Percentiles rank a stretch among this genome's conserved stretches.
These are phyloP conservation scores for Citrus mangshanensis DNA, from an alignment of 345 rosid species.

Conservation along the genomic window DNA sequence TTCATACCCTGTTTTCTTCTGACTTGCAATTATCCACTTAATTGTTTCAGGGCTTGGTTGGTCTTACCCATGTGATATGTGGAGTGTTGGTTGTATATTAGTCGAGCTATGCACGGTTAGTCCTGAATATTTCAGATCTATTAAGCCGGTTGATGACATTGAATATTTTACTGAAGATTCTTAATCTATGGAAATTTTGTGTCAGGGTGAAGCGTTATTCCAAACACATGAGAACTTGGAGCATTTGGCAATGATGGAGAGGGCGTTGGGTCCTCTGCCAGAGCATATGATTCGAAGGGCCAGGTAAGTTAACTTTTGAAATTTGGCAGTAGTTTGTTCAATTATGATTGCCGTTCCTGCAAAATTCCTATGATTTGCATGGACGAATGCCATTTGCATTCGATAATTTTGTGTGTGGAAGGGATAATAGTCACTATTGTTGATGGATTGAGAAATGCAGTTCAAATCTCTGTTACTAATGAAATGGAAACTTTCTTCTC, in stretches of 20 bases:
- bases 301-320: constrained; percentile 27
- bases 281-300: constrained; percentile 57
- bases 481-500: not conserved
- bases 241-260: constrained; percentile 86
- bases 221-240: constrained; percentile 86
- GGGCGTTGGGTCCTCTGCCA: constrained; percentile 67
- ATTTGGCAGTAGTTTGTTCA: not conserved
- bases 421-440: not conserved
- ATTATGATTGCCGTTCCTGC: not conserved
- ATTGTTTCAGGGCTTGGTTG: constrained; percentile 68
- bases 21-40: not conserved
- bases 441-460: not conserved
- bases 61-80: constrained; percentile 83
- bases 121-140: not conserved
- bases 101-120: constrained; percentile 73
- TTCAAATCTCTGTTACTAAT: not conserved
- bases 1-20: not conserved
- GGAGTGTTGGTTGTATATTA: constrained; percentile 85
- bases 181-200: constrained; percentile 7
- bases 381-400: not conserved
- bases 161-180: constrained; percentile 5
- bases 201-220: constrained; percentile 74
- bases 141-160: not conserved
- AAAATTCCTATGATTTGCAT: not conserved
- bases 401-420: not conserved